Evolutionary conservation across 768 basidiomycete species (phyloP).

Genomic region (Kwoniella mangroviensis): DNA sequence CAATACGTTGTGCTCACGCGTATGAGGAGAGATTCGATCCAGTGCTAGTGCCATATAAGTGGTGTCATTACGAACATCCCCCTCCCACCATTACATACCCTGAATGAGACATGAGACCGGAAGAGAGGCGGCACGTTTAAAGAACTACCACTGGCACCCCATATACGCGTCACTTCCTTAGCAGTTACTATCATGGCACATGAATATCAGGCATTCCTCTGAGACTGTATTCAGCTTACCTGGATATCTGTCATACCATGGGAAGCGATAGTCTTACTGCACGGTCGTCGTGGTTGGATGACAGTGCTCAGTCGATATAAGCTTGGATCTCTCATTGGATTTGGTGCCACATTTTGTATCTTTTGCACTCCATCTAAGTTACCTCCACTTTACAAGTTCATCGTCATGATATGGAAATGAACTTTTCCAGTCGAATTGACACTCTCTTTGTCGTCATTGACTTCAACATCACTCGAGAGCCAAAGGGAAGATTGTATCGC

Average conservation of each 20-base stretch:
- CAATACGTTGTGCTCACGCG: not conserved
- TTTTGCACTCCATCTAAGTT: not conserved
- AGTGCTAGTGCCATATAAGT: not conserved
- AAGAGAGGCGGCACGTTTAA: not conserved
- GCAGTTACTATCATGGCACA: not conserved
- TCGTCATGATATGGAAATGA: too few species aligned
- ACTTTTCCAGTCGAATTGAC: too few species aligned
- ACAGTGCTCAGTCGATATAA: too few species aligned
- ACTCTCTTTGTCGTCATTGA: too few species aligned
- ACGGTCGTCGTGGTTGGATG: too few species aligned
- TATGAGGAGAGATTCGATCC: not conserved
- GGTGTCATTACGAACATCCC: not conserved
- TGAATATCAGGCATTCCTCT: not conserved
- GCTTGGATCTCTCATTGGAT: not conserved
- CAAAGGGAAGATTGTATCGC: not conserved
- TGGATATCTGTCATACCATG: not conserved
- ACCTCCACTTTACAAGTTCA: not conserved
- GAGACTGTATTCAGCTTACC: not conserved
- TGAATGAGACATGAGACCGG: not conserved
- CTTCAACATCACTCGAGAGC: too few species aligned
- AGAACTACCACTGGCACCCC: not conserved
- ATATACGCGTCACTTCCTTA: not conserved
- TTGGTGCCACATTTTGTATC: not conserved
- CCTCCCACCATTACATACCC: not conserved
- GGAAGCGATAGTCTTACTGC: too few species aligned